Evolutionary conservation across 1,139 yeast species (phyloP).

Genomic region (Blastobotrys petasosporus): DNA sequence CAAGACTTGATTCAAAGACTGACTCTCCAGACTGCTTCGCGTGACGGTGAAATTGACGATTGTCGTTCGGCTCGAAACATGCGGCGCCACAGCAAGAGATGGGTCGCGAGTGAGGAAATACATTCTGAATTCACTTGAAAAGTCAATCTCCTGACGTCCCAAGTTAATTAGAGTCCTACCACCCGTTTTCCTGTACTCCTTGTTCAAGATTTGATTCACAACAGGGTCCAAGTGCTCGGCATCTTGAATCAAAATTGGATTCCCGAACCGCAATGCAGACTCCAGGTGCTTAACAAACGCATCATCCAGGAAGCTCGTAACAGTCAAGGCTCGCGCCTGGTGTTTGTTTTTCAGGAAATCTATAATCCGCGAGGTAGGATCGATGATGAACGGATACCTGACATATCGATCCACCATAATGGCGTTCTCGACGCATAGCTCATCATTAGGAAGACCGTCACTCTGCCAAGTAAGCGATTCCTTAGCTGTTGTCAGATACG

Average conservation of each 20-base stretch:
- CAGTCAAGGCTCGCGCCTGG: constrained; percentile 39
- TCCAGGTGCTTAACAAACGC: constrained; percentile 66
- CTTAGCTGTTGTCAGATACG: constrained; percentile 39
- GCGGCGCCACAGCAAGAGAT: constrained; percentile 43
- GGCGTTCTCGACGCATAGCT: constrained; percentile 57
- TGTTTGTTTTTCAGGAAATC: constrained; percentile 38
- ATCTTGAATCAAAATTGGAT: constrained; percentile 62
- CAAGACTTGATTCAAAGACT: constrained; percentile 55
- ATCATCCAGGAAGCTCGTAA: constrained; percentile 70
- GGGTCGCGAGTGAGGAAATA: constrained; percentile 60
- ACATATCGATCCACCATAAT: constrained; percentile 41
- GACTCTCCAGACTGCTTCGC: constrained; percentile 55
- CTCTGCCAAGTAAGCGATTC: constrained; percentile 49
- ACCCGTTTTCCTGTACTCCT: constrained; percentile 60
- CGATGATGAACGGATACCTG: constrained; percentile 58
- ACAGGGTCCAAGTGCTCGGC: constrained; percentile 79
- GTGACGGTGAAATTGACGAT: constrained; percentile 70
- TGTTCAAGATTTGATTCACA: constrained; percentile 53
- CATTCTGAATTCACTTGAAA: constrained; percentile 57
- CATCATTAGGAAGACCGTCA: constrained; percentile 51
- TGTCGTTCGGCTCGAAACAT: constrained; percentile 55
- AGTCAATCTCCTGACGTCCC: constrained; percentile 62
- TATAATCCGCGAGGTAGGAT: constrained; percentile 55
- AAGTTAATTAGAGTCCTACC: constrained; percentile 60
- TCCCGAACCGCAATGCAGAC: constrained; percentile 81